A percentile compares a stretch with the other conserved stretches of the same genome.
Evolutionary conservation across 2,329 filamentous ascomycete genomes (phyloP).

Genomic region (Pestalotiopsis sp.): DNA sequence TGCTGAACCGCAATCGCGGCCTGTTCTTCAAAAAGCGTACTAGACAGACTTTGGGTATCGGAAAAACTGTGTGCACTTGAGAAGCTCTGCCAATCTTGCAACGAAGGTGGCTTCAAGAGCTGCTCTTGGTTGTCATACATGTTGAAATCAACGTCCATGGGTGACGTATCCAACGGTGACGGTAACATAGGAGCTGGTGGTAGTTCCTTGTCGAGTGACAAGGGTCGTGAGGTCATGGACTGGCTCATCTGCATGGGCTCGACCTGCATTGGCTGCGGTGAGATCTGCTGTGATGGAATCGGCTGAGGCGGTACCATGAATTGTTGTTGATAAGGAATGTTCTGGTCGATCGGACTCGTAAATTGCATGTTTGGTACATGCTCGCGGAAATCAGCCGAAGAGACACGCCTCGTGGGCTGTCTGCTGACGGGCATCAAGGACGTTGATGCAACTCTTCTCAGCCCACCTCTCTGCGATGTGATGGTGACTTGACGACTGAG

Average conservation of each 20-base stretch:
- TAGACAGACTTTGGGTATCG: slow-evolving; percentile 14
- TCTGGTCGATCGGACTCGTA: slow-evolving; percentile 10
- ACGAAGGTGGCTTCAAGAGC: slow-evolving; percentile 14
- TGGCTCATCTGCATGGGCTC: slow-evolving; percentile 11
- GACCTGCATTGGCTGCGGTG: slow-evolving; percentile 15
- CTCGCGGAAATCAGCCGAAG: slow-evolving; percentile 14
- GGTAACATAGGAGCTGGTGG: slow-evolving; percentile 16
- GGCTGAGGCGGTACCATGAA: slow-evolving; percentile 14
- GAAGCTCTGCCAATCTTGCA: slow-evolving; percentile 17
- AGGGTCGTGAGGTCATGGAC: slow-evolving; percentile 8
- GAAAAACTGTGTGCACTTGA: slow-evolving; percentile 11
- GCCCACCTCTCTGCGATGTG: slow-evolving; percentile 14
- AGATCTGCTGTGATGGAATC: slow-evolving; percentile 14
- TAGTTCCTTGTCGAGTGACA: slow-evolving; percentile 18
- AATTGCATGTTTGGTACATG: slow-evolving; percentile 8
- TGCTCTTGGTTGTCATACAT: slow-evolving; percentile 13
- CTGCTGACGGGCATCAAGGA: slow-evolving; percentile 15
- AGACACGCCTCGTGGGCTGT: slow-evolving; percentile 12
- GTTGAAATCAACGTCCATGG: slow-evolving; percentile 17
- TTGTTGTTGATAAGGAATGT: slow-evolving; percentile 14
- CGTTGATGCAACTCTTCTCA: slow-evolving; percentile 14
- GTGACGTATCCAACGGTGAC: slow-evolving; percentile 12
- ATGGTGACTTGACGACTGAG: slow-evolving; percentile 13
- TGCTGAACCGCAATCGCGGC: slow-evolving; percentile 12
- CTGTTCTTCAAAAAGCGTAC: slow-evolving; percentile 15